phyloP scores from a whole-genome alignment of 2,329 filamentous ascomycete genomes.

The Phyllosticta capitalensis region DNA sequence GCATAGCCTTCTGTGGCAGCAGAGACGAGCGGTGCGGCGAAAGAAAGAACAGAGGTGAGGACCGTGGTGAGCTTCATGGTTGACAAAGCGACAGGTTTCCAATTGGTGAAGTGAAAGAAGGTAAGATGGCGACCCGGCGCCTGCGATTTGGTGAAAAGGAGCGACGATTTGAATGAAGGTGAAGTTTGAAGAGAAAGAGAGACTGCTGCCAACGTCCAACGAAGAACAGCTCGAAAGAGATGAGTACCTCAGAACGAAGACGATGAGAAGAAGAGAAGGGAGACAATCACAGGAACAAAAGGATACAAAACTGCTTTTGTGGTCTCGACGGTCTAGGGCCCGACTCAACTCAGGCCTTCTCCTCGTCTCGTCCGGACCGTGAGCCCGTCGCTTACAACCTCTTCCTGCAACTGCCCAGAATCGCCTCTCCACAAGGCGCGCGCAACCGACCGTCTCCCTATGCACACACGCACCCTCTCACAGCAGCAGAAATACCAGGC shows the following conservation, averaged over 20 bases:
- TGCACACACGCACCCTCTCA: too few relatives aligned
- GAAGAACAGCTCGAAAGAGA: not conserved
- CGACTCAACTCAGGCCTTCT: not conserved
- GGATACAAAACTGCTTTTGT: not conserved
- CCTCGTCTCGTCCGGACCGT: not conserved
- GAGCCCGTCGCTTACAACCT: not conserved
- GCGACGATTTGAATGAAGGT: not conserved
- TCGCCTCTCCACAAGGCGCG: too few relatives aligned
- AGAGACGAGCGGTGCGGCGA: constrained; percentile 12
- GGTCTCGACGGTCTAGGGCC: not conserved
- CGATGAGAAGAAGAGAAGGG: not conserved
- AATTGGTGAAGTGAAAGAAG: not conserved
- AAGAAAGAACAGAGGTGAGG: not conserved
- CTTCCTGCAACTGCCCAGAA: not conserved
- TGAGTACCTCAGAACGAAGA: not conserved
- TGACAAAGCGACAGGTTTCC: too few relatives aligned
- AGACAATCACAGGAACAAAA: not conserved
- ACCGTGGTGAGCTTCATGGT: not conserved
- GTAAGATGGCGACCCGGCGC: not conserved
- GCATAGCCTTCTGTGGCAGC: constrained; percentile 18
- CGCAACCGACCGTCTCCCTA: too few relatives aligned
- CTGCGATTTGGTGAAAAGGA: not conserved
- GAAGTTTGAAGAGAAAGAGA: not conserved
- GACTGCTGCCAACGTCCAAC: not conserved
- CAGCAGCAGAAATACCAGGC: not conserved